Evolutionary conservation across 2,329 filamentous ascomycete species (phyloP).

Genomic region (Talaromyces verruculosus): DNA sequence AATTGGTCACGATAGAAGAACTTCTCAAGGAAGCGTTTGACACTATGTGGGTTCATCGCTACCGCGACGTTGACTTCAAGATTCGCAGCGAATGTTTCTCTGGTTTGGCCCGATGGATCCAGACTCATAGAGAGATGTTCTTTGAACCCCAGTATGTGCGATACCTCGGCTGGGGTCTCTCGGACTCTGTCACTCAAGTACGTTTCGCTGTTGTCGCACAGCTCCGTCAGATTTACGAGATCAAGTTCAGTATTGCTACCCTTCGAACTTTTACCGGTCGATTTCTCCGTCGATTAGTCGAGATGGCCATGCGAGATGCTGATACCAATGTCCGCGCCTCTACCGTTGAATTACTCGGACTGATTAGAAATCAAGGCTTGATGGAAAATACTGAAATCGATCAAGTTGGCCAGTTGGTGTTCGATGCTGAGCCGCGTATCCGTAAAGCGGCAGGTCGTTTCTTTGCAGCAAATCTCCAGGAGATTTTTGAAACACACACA

Average conservation of each 20-base stretch:
- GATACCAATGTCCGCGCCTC: slow-evolving; percentile 77
- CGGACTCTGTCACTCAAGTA: slow-evolving; percentile 71
- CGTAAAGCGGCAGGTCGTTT: slow-evolving; percentile 87
- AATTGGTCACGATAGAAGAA: slow-evolving; percentile 67
- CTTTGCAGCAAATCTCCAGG: slow-evolving; percentile 83
- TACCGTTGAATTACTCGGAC: slow-evolving; percentile 77
- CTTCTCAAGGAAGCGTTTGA: slow-evolving; percentile 85
- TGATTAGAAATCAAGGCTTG: slow-evolving; percentile 78
- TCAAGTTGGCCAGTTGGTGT: slow-evolving; percentile 79
- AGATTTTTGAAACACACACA: slow-evolving; percentile 73
- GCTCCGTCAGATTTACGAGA: slow-evolving; percentile 73
- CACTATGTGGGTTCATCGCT: slow-evolving; percentile 90
- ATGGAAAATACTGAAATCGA: slow-evolving; percentile 92
- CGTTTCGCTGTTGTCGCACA: slow-evolving; percentile 86
- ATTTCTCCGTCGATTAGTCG: slow-evolving; percentile 81
- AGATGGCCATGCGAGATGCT: slow-evolving; percentile 85
- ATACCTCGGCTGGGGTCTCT: slow-evolving; percentile 94
- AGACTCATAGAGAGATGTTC: slow-evolving; percentile 78
- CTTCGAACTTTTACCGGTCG: slow-evolving; percentile 90
- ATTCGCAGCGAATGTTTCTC: slow-evolving; percentile 87
- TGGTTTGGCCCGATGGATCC: slow-evolving; percentile 85
- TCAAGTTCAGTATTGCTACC: slow-evolving; percentile 71
- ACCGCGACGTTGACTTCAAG: slow-evolving; percentile 86
- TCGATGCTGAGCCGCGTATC: slow-evolving; percentile 79
- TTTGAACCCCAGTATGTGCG: slow-evolving; percentile 87